phyloP scores from a whole-genome alignment of 306 rosid genomes.

The Canavalia gladiata region DNA sequence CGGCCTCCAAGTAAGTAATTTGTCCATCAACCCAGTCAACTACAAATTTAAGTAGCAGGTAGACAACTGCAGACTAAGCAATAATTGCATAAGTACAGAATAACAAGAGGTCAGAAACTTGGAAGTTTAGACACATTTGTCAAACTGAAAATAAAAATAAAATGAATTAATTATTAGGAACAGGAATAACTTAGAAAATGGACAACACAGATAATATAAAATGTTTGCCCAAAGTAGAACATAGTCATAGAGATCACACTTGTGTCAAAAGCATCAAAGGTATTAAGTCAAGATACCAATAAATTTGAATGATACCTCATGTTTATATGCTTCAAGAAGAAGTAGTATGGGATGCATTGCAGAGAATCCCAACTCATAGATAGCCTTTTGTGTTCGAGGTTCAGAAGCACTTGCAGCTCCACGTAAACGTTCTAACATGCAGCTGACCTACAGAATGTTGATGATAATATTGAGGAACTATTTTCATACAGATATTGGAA shows the following conservation, averaged over 20 bases:
- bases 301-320: conserved; percentile 72
- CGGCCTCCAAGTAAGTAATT: conserved; percentile 86
- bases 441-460: conserved; percentile 78
- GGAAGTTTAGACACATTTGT: conserved; percentile 23
- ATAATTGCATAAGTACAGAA: conserved; percentile 47
- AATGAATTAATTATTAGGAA: conserved; percentile 12
- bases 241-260: conserved; percentile 28
- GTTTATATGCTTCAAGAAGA: conserved; percentile 88
- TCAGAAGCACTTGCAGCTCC: conserved; percentile 96
- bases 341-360: conserved; percentile 73
- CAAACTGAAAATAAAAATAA: conserved; percentile 36
- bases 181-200: conserved; percentile 23
- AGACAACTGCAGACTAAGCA: conserved; percentile 91
- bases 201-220: conserved; percentile 18
- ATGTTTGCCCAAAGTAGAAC: conserved; percentile 2
- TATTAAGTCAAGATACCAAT: conserved; percentile 25
- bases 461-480: conserved; percentile 46
- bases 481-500: conserved; percentile 37
- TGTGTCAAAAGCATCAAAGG: conserved; percentile 32
- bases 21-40: conserved; percentile 97
- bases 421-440: conserved; percentile 92
- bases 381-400: conserved; percentile 90
- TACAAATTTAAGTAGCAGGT: conserved; percentile 91
- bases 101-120: conserved; percentile 34
- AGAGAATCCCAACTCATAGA: conserved; percentile 88